These are phyloP conservation scores for Tulasnella sp. DNA, from an alignment of 768 basidiomycete species.

Conservation along the genomic window DNA sequence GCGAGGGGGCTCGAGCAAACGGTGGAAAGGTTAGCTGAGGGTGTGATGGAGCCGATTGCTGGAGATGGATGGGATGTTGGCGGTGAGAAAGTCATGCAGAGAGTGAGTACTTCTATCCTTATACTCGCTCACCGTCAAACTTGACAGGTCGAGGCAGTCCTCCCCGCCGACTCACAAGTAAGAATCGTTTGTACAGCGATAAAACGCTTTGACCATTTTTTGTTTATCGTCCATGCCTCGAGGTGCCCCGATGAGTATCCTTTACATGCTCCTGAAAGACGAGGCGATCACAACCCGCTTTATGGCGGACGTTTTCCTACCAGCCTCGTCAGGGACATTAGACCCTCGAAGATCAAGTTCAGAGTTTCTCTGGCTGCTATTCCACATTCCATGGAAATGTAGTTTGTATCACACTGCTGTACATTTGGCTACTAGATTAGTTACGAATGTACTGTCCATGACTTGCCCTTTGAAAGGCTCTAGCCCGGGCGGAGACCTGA, in stretches of 20 bases:
- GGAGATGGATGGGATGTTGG: constrained; percentile 80
- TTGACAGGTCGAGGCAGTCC: too few relatives aligned
- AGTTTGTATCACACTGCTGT: constrained; percentile 6
- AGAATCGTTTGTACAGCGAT: too few relatives aligned
- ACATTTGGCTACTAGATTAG: neutral
- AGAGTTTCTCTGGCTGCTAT: constrained; percentile 9
- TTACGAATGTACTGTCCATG: neutral
- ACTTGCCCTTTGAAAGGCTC: neutral
- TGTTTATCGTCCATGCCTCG: neutral
- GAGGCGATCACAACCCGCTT: too few relatives aligned
- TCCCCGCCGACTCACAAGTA: too few relatives aligned
- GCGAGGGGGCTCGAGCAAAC: constrained; percentile 42
- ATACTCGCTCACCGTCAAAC: too few relatives aligned
- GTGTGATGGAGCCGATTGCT: constrained; percentile 51
- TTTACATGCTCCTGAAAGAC: too few relatives aligned
- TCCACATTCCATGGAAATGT: neutral
- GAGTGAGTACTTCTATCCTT: constrained; percentile 39
- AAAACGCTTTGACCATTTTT: too few relatives aligned
- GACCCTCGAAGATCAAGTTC: neutral
- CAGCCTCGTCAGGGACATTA: neutral
- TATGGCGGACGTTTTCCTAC: too few relatives aligned
- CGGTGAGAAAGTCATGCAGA: constrained; percentile 48
- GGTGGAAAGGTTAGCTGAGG: constrained; percentile 43
- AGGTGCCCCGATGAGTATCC: constrained; percentile 4
- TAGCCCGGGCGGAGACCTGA: neutral